phyloP scores from a whole-genome alignment of 176 grass and related monocot genomes.

The Chloris gayana region DNA sequence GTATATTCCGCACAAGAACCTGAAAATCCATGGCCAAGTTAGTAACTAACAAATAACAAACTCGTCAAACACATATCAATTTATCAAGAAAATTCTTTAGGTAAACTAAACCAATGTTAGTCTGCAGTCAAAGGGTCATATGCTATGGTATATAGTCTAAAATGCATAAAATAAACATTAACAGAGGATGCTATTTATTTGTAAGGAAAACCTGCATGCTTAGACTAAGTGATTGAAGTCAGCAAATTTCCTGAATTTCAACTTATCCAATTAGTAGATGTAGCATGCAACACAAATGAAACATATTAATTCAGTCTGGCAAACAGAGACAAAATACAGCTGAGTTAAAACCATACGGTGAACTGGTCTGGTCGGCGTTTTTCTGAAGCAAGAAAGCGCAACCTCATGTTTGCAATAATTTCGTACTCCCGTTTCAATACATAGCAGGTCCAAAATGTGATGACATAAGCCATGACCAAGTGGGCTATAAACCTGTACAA shows the following conservation, averaged over 20 bases:
- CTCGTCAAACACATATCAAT: neutral
- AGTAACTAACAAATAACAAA: conserved; percentile 27
- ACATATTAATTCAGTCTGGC: conserved; percentile 1
- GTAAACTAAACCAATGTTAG: too few relatives aligned
- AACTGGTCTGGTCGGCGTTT: conserved; percentile 92
- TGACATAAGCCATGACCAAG: conserved; percentile 73
- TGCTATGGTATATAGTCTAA: conserved; percentile 9
- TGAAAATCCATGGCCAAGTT: conserved; percentile 42
- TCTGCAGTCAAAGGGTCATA: neutral
- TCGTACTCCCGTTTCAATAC: conserved; percentile 77
- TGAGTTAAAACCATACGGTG: conserved; percentile 67
- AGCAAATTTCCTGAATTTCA: neutral
- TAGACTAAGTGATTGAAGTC: neutral
- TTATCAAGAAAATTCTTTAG: too few relatives aligned
- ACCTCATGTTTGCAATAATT: conserved; percentile 74
- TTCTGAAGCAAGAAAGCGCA: conserved; percentile 86
- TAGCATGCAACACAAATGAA: conserved; percentile 13
- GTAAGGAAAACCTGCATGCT: neutral
- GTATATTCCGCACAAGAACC: conserved; percentile 94
- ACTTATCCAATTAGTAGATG: conserved; percentile 14
- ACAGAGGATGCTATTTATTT: neutral
- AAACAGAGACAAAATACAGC: conserved; percentile 15
- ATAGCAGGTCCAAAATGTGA: conserved; percentile 99
- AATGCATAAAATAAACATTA: neutral
- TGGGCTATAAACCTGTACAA: conserved; percentile 80